phyloP scores from a whole-genome alignment of 306 rosid genomes.

The Dryas alaskensis region DNA sequence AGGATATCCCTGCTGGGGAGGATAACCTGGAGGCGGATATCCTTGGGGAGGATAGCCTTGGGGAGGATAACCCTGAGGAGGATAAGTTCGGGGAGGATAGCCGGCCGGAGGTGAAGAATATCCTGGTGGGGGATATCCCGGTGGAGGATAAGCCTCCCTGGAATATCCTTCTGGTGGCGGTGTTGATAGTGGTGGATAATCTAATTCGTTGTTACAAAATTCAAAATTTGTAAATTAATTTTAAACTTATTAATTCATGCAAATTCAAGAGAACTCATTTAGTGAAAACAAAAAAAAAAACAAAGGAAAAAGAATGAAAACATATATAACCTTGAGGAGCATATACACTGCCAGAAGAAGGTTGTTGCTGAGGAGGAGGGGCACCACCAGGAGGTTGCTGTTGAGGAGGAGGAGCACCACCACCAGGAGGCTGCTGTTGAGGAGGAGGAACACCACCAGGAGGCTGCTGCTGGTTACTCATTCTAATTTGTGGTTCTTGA shows the following conservation, averaged over 20 bases:
- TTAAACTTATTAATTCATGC: background rate
- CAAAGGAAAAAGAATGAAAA: too few relatives aligned
- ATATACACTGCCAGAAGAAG: conserved; percentile 12
- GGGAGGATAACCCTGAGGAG: conserved; percentile 50
- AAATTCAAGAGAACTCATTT: background rate
- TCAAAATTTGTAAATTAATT: background rate
- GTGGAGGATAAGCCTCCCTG: conserved; percentile 44
- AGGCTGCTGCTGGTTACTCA: conserved; percentile 75
- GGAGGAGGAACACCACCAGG: conserved; percentile 64
- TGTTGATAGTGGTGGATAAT: conserved; percentile 58
- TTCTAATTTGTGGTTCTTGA: conserved; percentile 18
- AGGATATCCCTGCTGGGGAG: conserved; percentile 61
- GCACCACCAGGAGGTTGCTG: background rate
- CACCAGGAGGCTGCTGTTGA: background rate
- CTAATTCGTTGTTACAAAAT: conserved; percentile 25
- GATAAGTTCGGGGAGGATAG: conserved; percentile 34
- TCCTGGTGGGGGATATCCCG: conserved; percentile 37
- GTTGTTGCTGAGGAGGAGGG: background rate
- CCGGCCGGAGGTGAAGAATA: conserved; percentile 25
- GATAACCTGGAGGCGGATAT: conserved; percentile 54
- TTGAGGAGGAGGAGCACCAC: conserved; percentile 50
- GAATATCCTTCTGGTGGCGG: conserved; percentile 32
- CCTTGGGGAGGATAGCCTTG: conserved; percentile 41
- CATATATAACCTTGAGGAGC: conserved; percentile 60
- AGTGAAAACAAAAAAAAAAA: background rate